phyloP scores from a whole-genome alignment of 2,329 filamentous ascomycete genomes.

The Alternaria sp. region DNA sequence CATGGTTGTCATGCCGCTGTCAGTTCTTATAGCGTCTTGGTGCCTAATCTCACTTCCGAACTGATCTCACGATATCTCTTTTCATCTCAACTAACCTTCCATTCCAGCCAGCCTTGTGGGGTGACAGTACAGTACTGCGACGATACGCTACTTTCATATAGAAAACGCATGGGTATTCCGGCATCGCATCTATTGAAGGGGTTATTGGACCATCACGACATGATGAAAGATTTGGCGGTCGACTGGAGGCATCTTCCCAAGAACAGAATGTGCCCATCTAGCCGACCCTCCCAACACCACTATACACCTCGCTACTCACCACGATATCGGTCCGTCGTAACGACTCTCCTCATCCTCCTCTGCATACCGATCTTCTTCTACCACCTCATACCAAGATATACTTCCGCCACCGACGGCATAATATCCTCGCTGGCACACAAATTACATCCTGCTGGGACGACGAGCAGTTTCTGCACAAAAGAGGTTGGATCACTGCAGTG shows the following conservation, averaged over 20 bases:
- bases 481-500: constrained; percentile 9
- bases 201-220: not conserved
- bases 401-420: not conserved
- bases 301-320: not conserved
- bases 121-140: not conserved
- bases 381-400: constrained; percentile 13
- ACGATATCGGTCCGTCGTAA: constrained; percentile 6
- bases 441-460: not conserved
- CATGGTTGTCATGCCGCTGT: constrained; percentile 2
- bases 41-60: not conserved
- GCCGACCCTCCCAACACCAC: not conserved
- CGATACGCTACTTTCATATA: not conserved
- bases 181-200: not conserved
- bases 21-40: not conserved
- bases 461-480: constrained; percentile 8
- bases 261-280: constrained; percentile 1
- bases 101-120: not conserved
- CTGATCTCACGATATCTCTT: not conserved
- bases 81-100: not conserved
- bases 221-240: not conserved
- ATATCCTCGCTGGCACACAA: not conserved
- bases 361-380: constrained; percentile 21
- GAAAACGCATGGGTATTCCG: not conserved
- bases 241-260: not conserved
- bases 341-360: constrained; percentile 3